Conservation (phyloP, 805 yeast genomes). For the Myxozyma kluyveri region DNA sequence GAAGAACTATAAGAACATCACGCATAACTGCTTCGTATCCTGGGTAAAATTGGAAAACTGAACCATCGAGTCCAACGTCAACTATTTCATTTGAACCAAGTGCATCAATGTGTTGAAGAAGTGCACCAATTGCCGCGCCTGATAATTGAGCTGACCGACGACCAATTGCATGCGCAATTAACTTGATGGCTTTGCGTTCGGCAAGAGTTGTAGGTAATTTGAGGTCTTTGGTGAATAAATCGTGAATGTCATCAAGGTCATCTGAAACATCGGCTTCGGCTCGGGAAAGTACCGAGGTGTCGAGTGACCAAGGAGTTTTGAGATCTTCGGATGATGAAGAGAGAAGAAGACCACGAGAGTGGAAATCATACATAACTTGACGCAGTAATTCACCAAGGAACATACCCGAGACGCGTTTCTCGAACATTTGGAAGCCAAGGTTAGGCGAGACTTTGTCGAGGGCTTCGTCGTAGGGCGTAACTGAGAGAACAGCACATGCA, state of each 20-base stretch:
- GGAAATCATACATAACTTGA: constrained; percentile 62
- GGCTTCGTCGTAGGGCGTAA: constrained; percentile 67
- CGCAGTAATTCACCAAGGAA: constrained; percentile 76
- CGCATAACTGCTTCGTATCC: constrained; percentile 77
- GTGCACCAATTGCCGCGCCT: constrained; percentile 86
- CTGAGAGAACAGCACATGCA: constrained; percentile 68
- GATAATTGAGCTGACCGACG: constrained; percentile 86
- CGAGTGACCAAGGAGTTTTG: constrained; percentile 72
- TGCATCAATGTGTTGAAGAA: constrained; percentile 63
- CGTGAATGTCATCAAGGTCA: constrained; percentile 45
- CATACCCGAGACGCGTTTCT: constrained; percentile 34
- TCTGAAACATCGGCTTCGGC: constrained; percentile 83
- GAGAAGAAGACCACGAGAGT: constrained; percentile 57
- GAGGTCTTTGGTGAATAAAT: constrained; percentile 66
- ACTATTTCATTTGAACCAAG: constrained; percentile 70
- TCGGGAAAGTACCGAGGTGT: constrained; percentile 79
- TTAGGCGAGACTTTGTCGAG: constrained; percentile 76
- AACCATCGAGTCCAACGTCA: constrained; percentile 94
- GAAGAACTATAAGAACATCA: constrained; percentile 68
- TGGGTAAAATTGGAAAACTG: constrained; percentile 91
- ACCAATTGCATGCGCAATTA: constrained; percentile 73
- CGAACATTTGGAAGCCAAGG: constrained; percentile 79
- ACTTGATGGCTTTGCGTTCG: constrained; percentile 74
- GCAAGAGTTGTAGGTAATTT: constrained; percentile 49
- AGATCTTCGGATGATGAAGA: constrained; percentile 27